Percentiles rank a stretch among this genome's conserved stretches.
phyloP scores from a whole-genome alignment of 2,329 filamentous ascomycete species.

The Monilinia vaccinii-corymbosi region DNA sequence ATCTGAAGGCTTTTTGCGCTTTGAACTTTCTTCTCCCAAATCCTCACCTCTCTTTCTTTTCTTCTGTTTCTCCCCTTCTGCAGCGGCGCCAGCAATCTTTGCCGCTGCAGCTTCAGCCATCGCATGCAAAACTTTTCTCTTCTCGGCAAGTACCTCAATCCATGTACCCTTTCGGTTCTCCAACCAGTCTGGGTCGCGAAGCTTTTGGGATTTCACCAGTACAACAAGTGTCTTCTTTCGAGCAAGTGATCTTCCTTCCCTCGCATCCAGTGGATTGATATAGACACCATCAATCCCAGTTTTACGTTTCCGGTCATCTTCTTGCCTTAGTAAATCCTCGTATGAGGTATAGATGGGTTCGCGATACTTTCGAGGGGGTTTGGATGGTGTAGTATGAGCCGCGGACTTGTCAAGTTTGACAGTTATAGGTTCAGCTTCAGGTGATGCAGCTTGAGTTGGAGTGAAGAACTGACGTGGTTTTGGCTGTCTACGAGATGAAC shows the following conservation, averaged over 20 bases:
- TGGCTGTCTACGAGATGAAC: slow-evolving; percentile 7
- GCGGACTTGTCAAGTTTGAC: background rate
- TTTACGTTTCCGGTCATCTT: slow-evolving; percentile 9
- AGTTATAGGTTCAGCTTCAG: background rate
- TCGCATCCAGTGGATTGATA: slow-evolving; percentile 12
- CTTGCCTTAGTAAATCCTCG: slow-evolving; percentile 10
- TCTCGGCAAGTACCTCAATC: slow-evolving; percentile 11
- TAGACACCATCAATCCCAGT: slow-evolving; percentile 15
- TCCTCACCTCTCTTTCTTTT: slow-evolving; percentile 3
- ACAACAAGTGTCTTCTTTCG: slow-evolving; percentile 28
- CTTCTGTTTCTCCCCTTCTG: background rate
- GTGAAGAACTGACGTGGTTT: slow-evolving; percentile 3
- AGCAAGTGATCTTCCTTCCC: slow-evolving; percentile 24
- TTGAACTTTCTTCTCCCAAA: background rate
- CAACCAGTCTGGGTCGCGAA: slow-evolving; percentile 20
- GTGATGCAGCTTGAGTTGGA: background rate
- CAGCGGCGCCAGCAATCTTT: background rate
- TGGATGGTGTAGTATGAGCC: background rate
- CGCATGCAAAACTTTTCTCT: slow-evolving; percentile 5
- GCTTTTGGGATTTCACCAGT: slow-evolving; percentile 26
- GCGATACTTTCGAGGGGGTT: background rate
- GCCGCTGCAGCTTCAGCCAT: slow-evolving; percentile 1
- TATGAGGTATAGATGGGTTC: slow-evolving; percentile 7
- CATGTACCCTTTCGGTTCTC: slow-evolving; percentile 14
- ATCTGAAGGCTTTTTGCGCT: background rate